Conservation (phyloP, 2,329 filamentous ascomycete genomes). For the Pestalotiopsis sp. region DNA sequence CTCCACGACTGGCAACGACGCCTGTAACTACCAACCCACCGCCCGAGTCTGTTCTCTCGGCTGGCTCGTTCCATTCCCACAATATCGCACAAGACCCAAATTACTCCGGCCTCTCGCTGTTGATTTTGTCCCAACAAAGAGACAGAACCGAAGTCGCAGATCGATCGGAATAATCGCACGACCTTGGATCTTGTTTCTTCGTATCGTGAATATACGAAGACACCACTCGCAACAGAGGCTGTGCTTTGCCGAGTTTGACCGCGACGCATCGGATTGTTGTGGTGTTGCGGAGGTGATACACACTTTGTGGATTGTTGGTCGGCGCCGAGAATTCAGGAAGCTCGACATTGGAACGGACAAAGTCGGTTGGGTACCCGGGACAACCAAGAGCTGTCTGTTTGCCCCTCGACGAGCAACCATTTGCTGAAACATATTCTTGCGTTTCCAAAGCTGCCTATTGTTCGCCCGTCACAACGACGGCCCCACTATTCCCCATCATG, state of each 20-base stretch:
- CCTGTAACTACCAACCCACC: background rate
- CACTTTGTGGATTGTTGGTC: background rate
- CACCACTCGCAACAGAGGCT: too few relatives aligned
- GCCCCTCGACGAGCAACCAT: background rate
- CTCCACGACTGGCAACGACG: background rate
- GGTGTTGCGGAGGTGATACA: background rate
- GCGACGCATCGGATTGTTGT: background rate
- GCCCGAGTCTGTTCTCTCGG: background rate
- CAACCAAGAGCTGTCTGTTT: background rate
- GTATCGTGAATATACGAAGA: too few relatives aligned
- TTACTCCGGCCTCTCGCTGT: background rate
- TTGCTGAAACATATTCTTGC: background rate
- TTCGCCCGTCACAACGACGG: background rate
- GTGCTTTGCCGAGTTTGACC: too few relatives aligned
- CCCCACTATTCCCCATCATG: slow-evolving; percentile 4
- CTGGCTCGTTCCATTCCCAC: background rate
- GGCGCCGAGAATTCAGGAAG: background rate
- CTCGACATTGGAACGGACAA: background rate
- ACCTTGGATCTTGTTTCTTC: too few relatives aligned
- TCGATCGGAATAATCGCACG: too few relatives aligned
- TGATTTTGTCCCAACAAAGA: background rate
- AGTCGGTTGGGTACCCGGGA: background rate
- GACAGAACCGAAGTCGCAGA: background rate
- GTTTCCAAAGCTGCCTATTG: background rate
- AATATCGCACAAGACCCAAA: background rate